Evolutionary conservation across 202 grass and related monocot genomes (phyloP).

Genomic region (Panicum hallii): DNA sequence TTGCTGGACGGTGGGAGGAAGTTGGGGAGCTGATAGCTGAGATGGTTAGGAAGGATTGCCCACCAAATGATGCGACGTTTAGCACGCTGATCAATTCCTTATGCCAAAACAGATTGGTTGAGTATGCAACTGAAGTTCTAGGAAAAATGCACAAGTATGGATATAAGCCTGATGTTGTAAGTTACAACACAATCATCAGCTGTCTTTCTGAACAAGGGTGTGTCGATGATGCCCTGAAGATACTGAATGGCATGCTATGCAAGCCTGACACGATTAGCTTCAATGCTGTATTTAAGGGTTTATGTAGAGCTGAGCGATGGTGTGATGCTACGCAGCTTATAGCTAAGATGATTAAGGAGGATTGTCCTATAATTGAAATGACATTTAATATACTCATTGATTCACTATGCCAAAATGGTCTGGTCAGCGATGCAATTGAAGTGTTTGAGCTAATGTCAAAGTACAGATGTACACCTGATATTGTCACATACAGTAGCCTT

Average conservation of each 20-base stretch:
- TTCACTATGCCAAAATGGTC: conserved; percentile 49
- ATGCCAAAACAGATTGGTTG: conserved; percentile 48
- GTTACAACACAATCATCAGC: conserved; percentile 63
- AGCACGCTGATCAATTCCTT: conserved; percentile 73
- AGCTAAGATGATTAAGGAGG: conserved; percentile 41
- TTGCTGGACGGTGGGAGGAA: conserved; percentile 59
- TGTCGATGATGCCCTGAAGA: conserved; percentile 44
- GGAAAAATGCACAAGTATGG: conserved; percentile 67
- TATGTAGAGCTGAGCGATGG: conserved; percentile 62
- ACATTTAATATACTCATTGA: conserved; percentile 62
- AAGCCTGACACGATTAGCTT: conserved; percentile 61
- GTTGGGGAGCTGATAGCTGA: conserved; percentile 60
- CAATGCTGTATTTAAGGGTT: conserved; percentile 51
- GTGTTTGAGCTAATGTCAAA: conserved; percentile 60
- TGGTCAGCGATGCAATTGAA: conserved; percentile 45
- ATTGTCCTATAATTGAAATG: conserved; percentile 45
- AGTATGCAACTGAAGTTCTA: conserved; percentile 55
- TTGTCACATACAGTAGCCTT: conserved; percentile 66
- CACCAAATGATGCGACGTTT: conserved; percentile 67
- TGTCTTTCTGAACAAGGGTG: conserved; percentile 63
- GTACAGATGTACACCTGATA: conserved; percentile 61
- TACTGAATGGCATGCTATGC: conserved; percentile 59
- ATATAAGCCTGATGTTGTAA: conserved; percentile 54
- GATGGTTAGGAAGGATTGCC: conserved; percentile 64
- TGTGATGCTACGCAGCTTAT: conserved; percentile 39